Base-by-base conservation (phyloP, 352 stramenopile species). In the Phytophthora syringae region DNA sequence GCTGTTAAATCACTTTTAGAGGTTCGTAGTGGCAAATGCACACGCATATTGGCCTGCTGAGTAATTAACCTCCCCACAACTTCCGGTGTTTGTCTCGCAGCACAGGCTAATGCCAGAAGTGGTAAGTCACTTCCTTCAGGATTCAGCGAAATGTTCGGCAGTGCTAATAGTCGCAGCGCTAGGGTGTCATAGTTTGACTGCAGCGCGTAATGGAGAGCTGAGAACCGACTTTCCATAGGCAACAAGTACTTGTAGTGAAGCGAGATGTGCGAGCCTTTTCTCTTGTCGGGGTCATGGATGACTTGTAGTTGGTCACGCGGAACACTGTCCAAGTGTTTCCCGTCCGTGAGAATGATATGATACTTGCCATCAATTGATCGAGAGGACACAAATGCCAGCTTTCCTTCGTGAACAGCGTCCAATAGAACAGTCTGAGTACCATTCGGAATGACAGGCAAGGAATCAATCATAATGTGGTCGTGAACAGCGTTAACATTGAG, bases 401-500 rank as follows among this genome's bases (percentile, higher is more conserved):
- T 80, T 15, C 50, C 67, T n/a, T 64, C 40, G 12, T 50, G 52
- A 1, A 30, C 37, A 44, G 28, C 34, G 28, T 60, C 45, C 5
- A 64, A 15, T 25, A 73, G 52, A 10, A 42, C 37, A 21, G 62
- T 63, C n/a, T 64, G 49, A 25, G 60, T 63, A 11, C 78, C 65
- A 15, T 76, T 70, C 6, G 68, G 49, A 39, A 93, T 73, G 1
- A 77, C 52, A 3, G 63, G 54, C 16, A 82, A 58, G 1, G 27
- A 27, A 44, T 92, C 80, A n/a, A 94, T 89, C 1, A 64, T 21
- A 12, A 67, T 76, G 9, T 71, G 49, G 0, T 92, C 83, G 28
- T 94, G 83, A 3, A 90, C 82, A n/a, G 69, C 69, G 42, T 94
- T 92, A 2, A 88, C 15, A 49, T 72, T 39, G 2, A 70, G 36